Conservation (phyloP, 371 early-diverging fungal species). For the Saksenaea oblongispora region DNA sequence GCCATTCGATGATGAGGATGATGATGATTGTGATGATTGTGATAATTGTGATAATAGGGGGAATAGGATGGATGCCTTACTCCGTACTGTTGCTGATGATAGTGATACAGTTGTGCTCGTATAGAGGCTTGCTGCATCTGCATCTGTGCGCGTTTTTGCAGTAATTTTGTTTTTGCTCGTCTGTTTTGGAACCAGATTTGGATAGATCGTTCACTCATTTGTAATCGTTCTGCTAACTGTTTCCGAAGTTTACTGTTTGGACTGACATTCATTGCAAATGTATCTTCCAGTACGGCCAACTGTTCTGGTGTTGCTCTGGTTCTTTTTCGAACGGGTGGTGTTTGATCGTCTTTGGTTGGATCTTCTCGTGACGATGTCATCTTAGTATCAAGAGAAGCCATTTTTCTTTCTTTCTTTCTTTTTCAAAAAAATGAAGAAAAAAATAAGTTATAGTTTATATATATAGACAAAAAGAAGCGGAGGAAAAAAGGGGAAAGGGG, state of each 20-base stretch:
- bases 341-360: slow-evolving; percentile 3
- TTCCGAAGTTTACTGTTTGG: slow-evolving; percentile 85
- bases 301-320: slow-evolving; percentile 78
- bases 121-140: slow-evolving; percentile 43
- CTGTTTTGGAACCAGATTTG: slow-evolving; percentile 99
- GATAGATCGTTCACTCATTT: slow-evolving; percentile 92
- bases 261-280: slow-evolving; percentile 69
- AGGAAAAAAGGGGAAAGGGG: slow-evolving; percentile 6
- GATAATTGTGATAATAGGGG: slow-evolving; percentile 10
- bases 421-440: slow-evolving; percentile 1
- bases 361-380: not conserved
- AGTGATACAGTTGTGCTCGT: slow-evolving; percentile 32
- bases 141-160: slow-evolving; percentile 60
- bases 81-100: slow-evolving; percentile 20
- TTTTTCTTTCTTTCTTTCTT: not conserved
- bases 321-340: slow-evolving; percentile 50
- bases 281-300: slow-evolving; percentile 74
- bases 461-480: slow-evolving; percentile 2
- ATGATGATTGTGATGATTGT: not conserved
- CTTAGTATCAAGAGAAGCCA: not conserved
- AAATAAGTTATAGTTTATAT: slow-evolving; percentile 2
- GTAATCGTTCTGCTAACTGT: slow-evolving; percentile 80
- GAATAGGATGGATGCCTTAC: slow-evolving; percentile 14
- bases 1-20: slow-evolving; percentile 10
- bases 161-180: slow-evolving; percentile 89